Evolutionary conservation across 2,329 filamentous ascomycete species (phyloP).

Genomic region (Fusarium tupiense): DNA sequence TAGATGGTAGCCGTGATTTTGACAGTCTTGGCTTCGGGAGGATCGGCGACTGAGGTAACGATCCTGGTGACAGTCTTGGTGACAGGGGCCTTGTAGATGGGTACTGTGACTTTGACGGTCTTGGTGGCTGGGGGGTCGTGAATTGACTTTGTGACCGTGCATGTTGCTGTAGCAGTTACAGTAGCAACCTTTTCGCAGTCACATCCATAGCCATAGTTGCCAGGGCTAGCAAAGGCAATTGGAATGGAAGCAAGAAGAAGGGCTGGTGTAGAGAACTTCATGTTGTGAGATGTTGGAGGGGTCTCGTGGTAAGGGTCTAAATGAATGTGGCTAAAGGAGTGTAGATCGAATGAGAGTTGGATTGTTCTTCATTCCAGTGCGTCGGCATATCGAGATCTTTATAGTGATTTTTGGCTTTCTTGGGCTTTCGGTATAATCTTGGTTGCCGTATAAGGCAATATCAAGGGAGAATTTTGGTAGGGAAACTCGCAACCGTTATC

Average conservation of each 20-base stretch:
- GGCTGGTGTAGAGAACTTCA: neutral
- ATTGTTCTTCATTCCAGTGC: neutral
- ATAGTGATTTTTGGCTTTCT: neutral
- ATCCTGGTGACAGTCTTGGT: neutral
- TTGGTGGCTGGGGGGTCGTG: neutral
- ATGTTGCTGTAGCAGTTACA: neutral
- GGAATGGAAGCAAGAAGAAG: neutral
- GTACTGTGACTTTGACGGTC: neutral
- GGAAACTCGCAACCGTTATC: neutral
- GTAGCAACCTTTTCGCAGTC: neutral
- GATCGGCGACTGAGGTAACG: neutral
- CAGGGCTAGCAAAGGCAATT: neutral
- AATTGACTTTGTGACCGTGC: neutral
- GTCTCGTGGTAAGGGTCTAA: neutral
- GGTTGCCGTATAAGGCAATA: neutral
- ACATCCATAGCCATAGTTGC: neutral
- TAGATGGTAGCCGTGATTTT: neutral
- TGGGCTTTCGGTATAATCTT: too few species aligned
- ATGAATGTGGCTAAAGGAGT: neutral
- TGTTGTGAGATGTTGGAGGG: neutral
- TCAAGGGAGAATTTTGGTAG: neutral
- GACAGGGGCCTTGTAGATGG: neutral
- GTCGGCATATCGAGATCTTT: neutral
- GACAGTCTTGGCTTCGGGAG: neutral
- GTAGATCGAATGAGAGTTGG: neutral